Evolutionary conservation across 352 stramenopile species (phyloP), one percentile per base, ranked within the genome.

Genomic region (Globisporangium canariense): DNA sequence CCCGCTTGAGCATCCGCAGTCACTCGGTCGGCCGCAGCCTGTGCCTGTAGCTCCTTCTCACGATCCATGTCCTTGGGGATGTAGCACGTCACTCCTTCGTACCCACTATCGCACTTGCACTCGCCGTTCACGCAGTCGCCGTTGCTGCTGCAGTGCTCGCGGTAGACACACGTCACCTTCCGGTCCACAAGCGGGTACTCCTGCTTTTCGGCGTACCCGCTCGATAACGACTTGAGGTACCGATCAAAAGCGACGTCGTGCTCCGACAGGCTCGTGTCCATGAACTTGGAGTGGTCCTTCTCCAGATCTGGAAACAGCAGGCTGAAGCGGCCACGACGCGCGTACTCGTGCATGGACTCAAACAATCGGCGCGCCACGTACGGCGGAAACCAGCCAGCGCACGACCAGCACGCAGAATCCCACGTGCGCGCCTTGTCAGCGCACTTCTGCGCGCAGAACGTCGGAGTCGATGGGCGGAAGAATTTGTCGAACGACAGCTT

Each of bases 81-180:
- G 66, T 95, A 94, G 71, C 88, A 96, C 46, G 81, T 91, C 9
- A 77, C 63, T 11, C 88, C 88, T 74, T 92, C 85, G 54, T 89
- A 96, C 30, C 71, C 76, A 14, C 54, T 65, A 59, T 94, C 85
- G 53, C 88, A 96, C 7, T 70, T 68, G 66, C 88, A 96, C 63
- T 73, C 61, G 34, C 83, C 84, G 61, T 95, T 94, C 36, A 94
- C 72, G 61, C 88, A 96, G 68, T 93, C 81, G 46, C 88, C 88
- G 51, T 92, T 74, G 51, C 76, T 68, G 62, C 77, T 95, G 70
- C 88, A 96, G 65, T 95, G 81, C 38, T 92, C 85, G 18, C 86
- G 83, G 68, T 92, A 89, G 13, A 91, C 72, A 55, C 86, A 95
- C 49, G 78, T 52, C 43, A 91, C 73, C 30, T 68, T 67, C 9